Conservation (phyloP, 1,284 basidiomycete genomes). For the Mycena citricolor region DNA sequence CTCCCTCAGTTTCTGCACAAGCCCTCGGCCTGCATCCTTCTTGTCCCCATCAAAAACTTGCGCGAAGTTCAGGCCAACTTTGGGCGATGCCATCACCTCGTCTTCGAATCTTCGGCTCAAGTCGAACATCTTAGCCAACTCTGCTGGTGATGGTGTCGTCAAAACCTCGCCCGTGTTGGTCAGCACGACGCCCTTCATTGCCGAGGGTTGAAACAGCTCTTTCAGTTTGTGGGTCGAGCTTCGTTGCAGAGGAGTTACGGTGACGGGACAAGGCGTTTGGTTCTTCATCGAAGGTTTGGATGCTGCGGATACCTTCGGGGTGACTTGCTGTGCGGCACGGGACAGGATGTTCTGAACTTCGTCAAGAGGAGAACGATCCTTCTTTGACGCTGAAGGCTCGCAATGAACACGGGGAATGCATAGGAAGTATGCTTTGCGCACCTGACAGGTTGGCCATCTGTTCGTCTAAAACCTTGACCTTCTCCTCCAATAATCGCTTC, state of each 20-base stretch:
- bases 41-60: conserved; percentile 70
- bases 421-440: too few species aligned
- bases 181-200: conserved; percentile 81
- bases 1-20: conserved; percentile 22
- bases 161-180: conserved; percentile 72
- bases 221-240: conserved; percentile 26
- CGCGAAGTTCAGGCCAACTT: conserved; percentile 66
- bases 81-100: conserved; percentile 52
- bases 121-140: conserved; percentile 59
- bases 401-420: too few species aligned
- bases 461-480: conserved; percentile 43
- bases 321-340: conserved; percentile 43
- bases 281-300: conserved; percentile 8
- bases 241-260: conserved; percentile 39
- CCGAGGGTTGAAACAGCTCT: conserved; percentile 45
- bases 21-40: conserved; percentile 33
- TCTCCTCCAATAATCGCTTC: conserved; percentile 47
- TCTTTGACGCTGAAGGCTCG: too few species aligned
- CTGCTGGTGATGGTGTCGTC: conserved; percentile 63
- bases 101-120: conserved; percentile 21
- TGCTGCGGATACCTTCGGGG: conserved; percentile 15
- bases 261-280: conserved; percentile 17
- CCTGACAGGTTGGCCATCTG: too few species aligned
- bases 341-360: conserved; percentile 71
- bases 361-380: conserved; percentile 48